Percentiles rank a stretch among this genome's conserved stretches.
phyloP scores from a whole-genome alignment of 257 asterid species.

The Solanum etuberosum region DNA sequence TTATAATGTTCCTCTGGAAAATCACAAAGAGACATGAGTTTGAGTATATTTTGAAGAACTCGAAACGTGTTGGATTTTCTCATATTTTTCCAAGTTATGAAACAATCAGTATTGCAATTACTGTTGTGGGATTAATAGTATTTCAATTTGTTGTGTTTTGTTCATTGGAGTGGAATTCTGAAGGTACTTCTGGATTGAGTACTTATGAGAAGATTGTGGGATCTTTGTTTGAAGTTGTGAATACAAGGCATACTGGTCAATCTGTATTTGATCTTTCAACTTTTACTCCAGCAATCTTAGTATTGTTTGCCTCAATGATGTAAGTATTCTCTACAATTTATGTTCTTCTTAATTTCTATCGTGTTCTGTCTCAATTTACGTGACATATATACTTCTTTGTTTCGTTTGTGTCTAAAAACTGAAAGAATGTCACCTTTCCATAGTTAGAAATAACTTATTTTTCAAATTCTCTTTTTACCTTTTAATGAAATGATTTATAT shows the following conservation, averaged over 20 bases:
- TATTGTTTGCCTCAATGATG: conserved; percentile 38
- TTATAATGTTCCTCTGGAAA: conserved; percentile 13
- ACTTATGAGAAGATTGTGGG: conserved; percentile 34
- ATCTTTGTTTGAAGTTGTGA: conserved; percentile 33
- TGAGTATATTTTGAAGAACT: conserved; percentile 13
- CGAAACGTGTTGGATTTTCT: conserved; percentile 15
- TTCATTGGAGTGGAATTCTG: conserved; percentile 27
- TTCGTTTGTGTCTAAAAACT: rapidly evolving
- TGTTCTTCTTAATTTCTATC: neutral
- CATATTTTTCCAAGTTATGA: conserved; percentile 19
- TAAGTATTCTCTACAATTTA: conserved; percentile 10
- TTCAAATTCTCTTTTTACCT: neutral
- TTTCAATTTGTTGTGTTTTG: conserved; percentile 26
- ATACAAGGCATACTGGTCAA: conserved; percentile 50
- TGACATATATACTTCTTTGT: neutral
- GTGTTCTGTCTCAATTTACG: too few relatives aligned
- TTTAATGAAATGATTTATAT: too few relatives aligned
- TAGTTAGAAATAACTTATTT: neutral
- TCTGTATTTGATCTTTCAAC: conserved; percentile 28
- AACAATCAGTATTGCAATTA: conserved; percentile 6
- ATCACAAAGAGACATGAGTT: conserved; percentile 9
- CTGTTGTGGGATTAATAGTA: conserved; percentile 20
- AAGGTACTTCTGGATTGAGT: conserved; percentile 8
- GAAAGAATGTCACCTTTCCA: neutral
- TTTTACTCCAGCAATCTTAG: conserved; percentile 25